These are phyloP conservation scores for Phytomonas francai DNA, from an alignment of 208 protist genomes.

Conservation along the genomic window DNA sequence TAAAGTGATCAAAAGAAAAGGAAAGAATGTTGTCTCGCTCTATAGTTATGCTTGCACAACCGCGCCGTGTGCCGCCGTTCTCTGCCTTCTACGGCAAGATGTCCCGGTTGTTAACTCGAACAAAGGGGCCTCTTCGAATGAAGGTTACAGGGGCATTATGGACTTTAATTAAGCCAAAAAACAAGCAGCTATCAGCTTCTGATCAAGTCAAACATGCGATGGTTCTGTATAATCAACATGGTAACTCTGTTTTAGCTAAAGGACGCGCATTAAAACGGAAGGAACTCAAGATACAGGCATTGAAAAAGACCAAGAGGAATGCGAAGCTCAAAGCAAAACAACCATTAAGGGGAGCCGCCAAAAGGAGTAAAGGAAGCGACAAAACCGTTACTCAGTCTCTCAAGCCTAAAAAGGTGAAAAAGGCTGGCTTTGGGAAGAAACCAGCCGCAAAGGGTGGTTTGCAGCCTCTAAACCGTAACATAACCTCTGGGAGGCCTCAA, in stretches of 20 bases:
- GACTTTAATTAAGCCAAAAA: conserved; percentile 13
- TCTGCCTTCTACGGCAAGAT: conserved; percentile 20
- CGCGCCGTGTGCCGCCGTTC: conserved; percentile 16
- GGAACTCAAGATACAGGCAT: background rate
- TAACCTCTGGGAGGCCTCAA: background rate
- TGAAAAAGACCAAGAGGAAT: background rate
- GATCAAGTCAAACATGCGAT: background rate
- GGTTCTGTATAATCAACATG: background rate
- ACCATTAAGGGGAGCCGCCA: background rate
- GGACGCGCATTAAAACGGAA: background rate
- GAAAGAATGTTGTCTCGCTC: conserved; percentile 18
- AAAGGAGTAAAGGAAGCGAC: background rate
- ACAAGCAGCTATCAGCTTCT: background rate
- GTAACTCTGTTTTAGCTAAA: background rate
- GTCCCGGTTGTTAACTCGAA: background rate
- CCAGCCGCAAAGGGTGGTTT: background rate
- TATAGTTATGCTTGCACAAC: conserved; percentile 9
- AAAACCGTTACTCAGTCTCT: background rate
- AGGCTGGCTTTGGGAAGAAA: background rate
- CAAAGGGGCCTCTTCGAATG: conserved; percentile 7
- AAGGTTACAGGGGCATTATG: conserved; percentile 14
- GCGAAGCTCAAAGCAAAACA: background rate
- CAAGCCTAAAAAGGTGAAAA: background rate
- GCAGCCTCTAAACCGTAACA: background rate
- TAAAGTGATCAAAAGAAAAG: background rate